phyloP scores from a whole-genome alignment of 164 flowering plant species.

The Kalanchoe fedtschenkoi region DNA sequence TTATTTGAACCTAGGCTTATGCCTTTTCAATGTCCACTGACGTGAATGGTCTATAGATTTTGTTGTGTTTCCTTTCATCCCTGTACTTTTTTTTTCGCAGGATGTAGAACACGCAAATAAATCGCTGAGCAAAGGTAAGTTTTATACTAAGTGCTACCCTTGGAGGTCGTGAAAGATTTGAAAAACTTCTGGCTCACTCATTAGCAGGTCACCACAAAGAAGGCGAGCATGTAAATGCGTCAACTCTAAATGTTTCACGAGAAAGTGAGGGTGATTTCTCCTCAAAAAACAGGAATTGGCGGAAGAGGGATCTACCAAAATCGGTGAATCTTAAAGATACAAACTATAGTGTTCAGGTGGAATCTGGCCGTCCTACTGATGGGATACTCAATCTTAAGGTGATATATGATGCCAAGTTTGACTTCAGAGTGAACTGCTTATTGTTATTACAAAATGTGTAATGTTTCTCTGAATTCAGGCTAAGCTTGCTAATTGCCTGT shows the following conservation, averaged over 20 bases:
- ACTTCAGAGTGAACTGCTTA: conserved; percentile 3
- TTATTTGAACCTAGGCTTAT: too few species aligned
- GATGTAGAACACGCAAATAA: conserved; percentile 10
- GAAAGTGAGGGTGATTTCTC: conserved; percentile 31
- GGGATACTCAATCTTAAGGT: conserved; percentile 38
- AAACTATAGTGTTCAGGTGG: conserved; percentile 7
- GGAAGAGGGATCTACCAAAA: conserved; percentile 43
- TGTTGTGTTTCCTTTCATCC: neutral
- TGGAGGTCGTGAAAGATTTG: conserved; percentile 27
- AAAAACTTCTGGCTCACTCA: conserved; percentile 33
- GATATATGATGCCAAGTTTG: neutral
- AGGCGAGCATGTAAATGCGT: conserved; percentile 25
- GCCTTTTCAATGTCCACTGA: neutral
- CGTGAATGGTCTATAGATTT: neutral
- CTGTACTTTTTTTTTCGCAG: conserved; percentile 11
- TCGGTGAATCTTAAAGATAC: conserved; percentile 22
- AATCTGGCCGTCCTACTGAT: conserved; percentile 14
- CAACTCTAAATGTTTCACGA: conserved; percentile 29
- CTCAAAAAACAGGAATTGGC: conserved; percentile 53
- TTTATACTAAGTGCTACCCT: conserved; percentile 21
- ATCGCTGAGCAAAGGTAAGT: conserved; percentile 13
- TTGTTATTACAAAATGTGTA: neutral
- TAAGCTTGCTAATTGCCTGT: conserved; percentile 49
- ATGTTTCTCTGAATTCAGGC: conserved; percentile 31
- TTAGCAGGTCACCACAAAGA: conserved; percentile 30